Evolutionary conservation across 208 protist species (phyloP).

Genomic region (Endotrypanum monterogeii): DNA sequence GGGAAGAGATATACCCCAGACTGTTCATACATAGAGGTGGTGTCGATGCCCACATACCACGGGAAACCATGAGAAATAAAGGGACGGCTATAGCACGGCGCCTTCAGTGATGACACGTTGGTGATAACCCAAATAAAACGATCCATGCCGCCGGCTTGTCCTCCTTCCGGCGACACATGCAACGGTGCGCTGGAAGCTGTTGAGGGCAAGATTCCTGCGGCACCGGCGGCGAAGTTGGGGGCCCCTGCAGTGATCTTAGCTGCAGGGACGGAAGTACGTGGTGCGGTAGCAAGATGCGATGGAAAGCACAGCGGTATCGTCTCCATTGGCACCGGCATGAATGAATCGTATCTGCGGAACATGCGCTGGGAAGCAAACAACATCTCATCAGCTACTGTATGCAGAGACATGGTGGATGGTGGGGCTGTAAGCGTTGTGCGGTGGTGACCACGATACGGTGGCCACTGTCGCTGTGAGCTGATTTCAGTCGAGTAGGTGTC

Average conservation of each 20-base stretch:
- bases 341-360: background rate
- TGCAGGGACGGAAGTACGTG: background rate
- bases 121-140: constrained; percentile 14
- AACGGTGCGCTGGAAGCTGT: background rate
- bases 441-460: background rate
- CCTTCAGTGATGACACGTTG: constrained; percentile 1
- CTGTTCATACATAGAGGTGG: constrained; percentile 15
- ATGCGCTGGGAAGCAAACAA: background rate
- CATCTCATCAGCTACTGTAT: background rate
- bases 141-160: background rate
- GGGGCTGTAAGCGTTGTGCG: background rate
- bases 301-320: background rate
- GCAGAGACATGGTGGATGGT: background rate
- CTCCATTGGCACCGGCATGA: background rate
- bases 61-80: constrained; percentile 15
- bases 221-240: background rate
- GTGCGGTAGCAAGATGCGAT: background rate
- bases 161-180: background rate
- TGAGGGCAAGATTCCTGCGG: background rate
- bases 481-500: background rate
- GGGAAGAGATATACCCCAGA: constrained; percentile 53
- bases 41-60: constrained; percentile 50
- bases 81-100: constrained; percentile 23
- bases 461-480: background rate
- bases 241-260: background rate